phyloP scores from a whole-genome alignment of 345 rosid genomes.

The Melaleuca alternifolia region DNA sequence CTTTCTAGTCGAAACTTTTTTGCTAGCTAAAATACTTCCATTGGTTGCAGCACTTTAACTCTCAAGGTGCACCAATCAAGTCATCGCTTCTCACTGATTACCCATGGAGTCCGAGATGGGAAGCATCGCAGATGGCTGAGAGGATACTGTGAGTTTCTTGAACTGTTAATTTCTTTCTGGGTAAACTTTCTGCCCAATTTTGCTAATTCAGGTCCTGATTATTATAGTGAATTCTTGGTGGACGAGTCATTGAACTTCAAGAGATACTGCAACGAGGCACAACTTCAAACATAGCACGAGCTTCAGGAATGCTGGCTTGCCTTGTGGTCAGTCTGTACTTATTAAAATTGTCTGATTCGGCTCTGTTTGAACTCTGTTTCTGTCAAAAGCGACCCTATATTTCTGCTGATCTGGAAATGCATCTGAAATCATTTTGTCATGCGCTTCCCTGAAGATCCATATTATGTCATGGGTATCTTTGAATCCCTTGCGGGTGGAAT shows the following conservation, averaged over 20 bases:
- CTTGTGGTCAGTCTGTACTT: neutral
- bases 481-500: neutral
- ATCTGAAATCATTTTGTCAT: neutral
- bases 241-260: conserved; percentile 77
- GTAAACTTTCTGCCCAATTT: neutral
- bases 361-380: neutral
- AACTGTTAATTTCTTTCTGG: neutral
- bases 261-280: conserved; percentile 66
- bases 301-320: neutral
- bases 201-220: neutral
- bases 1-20: neutral
- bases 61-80: conserved; percentile 45
- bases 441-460: neutral
- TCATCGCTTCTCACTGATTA: conserved; percentile 51
- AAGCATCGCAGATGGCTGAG: conserved; percentile 66
- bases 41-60: conserved; percentile 50
- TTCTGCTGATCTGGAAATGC: neutral
- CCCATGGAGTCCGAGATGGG: conserved; percentile 99
- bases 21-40: neutral
- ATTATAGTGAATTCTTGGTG: conserved; percentile 54
- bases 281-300: conserved; percentile 12
- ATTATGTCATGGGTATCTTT: neutral
- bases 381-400: neutral
- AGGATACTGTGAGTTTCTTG: conserved; percentile 48
- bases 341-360: neutral